A percentile compares a stretch with the other conserved stretches of the same genome.
These are phyloP conservation scores for Scheffersomyces amazonensis DNA, from an alignment of 805 yeast species.

Conservation along the genomic window DNA sequence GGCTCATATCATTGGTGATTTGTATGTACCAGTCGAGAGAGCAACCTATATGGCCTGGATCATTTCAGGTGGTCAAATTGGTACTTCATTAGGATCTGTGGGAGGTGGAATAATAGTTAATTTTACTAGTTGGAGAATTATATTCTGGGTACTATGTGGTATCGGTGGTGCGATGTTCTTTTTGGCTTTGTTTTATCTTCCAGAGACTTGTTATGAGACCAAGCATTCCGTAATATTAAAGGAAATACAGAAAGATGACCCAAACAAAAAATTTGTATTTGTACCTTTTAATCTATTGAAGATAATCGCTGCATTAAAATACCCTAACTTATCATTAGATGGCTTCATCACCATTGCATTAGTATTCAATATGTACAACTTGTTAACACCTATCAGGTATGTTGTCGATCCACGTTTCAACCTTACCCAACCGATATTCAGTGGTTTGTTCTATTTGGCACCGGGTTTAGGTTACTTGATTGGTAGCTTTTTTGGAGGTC, in stretches of 20 bases:
- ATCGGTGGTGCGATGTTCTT: conserved; percentile 34
- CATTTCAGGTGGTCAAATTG: conserved; percentile 50
- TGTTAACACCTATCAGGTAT: conserved; percentile 54
- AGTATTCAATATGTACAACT: conserved; percentile 48
- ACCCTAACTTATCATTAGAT: conserved; percentile 42
- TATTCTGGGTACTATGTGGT: conserved; percentile 49
- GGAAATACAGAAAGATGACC: conserved; percentile 15
- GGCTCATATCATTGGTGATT: conserved; percentile 50
- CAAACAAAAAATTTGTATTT: conserved; percentile 33
- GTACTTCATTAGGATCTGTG: conserved; percentile 53
- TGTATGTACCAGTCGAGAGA: conserved; percentile 47
- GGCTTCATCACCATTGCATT: conserved; percentile 40
- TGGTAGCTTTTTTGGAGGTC: conserved; percentile 53
- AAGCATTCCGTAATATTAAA: conserved; percentile 20
- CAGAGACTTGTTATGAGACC: conserved; percentile 42
- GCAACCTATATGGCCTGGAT: conserved; percentile 51
- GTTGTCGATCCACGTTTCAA: conserved; percentile 56
- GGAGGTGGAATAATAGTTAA: conserved; percentile 53
- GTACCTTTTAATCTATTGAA: conserved; percentile 45
- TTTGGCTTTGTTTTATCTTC: conserved; percentile 37
- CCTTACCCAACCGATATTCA: conserved; percentile 45
- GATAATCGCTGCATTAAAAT: conserved; percentile 40
- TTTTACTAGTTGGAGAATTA: conserved; percentile 51
- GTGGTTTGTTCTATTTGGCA: conserved; percentile 53
- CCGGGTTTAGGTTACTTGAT: conserved; percentile 54